Conservation (phyloP, 2,329 filamentous ascomycete genomes). For the Ceratocystis colombiana region DNA sequence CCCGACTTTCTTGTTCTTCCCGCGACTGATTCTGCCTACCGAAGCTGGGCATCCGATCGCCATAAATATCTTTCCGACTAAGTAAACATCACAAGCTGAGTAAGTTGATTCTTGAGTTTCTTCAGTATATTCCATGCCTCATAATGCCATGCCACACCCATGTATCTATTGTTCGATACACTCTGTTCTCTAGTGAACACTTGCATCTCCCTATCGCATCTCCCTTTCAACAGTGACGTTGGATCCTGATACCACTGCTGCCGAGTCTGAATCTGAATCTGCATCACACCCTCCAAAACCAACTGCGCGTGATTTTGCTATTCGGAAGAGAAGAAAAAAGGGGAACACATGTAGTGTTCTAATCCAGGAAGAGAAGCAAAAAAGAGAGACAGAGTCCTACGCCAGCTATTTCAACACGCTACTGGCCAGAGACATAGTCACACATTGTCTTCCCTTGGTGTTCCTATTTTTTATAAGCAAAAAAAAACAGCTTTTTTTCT, state of each 20-base stretch:
- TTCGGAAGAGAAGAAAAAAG: background rate
- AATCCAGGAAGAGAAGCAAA: background rate
- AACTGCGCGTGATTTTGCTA: conserved; percentile 5
- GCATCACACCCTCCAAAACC: conserved; percentile 1
- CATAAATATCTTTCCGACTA: background rate
- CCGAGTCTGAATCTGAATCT: background rate
- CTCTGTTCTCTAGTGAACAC: background rate
- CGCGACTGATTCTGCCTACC: too few species aligned
- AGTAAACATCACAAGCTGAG: background rate
- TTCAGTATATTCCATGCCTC: background rate
- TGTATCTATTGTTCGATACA: background rate
- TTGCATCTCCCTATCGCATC: background rate
- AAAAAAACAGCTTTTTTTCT: background rate
- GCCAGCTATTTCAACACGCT: conserved; percentile 1
- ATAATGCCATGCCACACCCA: background rate
- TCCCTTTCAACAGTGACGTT: background rate
- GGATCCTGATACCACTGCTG: background rate
- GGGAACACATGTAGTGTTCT: background rate
- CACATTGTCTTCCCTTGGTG: background rate
- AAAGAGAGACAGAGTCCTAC: conserved; percentile 9
- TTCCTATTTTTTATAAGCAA: background rate
- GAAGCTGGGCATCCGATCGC: too few species aligned
- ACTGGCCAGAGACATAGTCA: background rate
- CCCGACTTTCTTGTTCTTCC: too few species aligned
- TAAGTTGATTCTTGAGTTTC: background rate